Conservation (phyloP, 768 basidiomycete genomes). For the Lentinula raphanica region DNA sequence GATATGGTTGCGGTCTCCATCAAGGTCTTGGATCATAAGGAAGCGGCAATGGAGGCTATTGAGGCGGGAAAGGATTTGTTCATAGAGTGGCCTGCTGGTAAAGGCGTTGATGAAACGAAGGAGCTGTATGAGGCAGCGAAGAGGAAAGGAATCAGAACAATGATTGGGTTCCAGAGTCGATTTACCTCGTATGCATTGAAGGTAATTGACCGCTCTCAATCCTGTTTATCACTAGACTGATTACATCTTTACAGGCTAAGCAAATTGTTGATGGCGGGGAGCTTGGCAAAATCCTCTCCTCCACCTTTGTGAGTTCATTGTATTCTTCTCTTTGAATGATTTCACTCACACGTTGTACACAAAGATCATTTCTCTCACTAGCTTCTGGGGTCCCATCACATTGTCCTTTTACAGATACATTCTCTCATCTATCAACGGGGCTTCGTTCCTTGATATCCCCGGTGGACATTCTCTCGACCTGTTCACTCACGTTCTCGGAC, state of each 20-base stretch:
- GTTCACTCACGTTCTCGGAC: slow-evolving; percentile 25
- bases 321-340: neutral
- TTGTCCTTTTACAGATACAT: neutral
- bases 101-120: slow-evolving; percentile 23
- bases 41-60: slow-evolving; percentile 25
- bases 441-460: slow-evolving; percentile 19
- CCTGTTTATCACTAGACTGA: no score
- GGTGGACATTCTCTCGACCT: slow-evolving; percentile 25
- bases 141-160: slow-evolving; percentile 22
- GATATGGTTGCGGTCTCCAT: slow-evolving; percentile 32
- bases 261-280: slow-evolving; percentile 23
- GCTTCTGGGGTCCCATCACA: neutral
- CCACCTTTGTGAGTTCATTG: slow-evolving; percentile 16
- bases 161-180: slow-evolving; percentile 32
- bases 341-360: neutral
- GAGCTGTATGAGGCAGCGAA: slow-evolving; percentile 28
- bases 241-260: slow-evolving; percentile 29
- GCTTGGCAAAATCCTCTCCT: slow-evolving; percentile 26
- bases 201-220: no score
- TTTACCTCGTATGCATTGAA: slow-evolving; percentile 23
- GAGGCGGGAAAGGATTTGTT: slow-evolving; percentile 34
- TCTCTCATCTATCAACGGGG: slow-evolving; percentile 12
- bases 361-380: neutral
- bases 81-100: slow-evolving; percentile 36
- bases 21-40: slow-evolving; percentile 25